These are phyloP conservation scores for Phalaenopsis equestris DNA, from an alignment of 106 monocot species.

Conservation along the genomic window DNA sequence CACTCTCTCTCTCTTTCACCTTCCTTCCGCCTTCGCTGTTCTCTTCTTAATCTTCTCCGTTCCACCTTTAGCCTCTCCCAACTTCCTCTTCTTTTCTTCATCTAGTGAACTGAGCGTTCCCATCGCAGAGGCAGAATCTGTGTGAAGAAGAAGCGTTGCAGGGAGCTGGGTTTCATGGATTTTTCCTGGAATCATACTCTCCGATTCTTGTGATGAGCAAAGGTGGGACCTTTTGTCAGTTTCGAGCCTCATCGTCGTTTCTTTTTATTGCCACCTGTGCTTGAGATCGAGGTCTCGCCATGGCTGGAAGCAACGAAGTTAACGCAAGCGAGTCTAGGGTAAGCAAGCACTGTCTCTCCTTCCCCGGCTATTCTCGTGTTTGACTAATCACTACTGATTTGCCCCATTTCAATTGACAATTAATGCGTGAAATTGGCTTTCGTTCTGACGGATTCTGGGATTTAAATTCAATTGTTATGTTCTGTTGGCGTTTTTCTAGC, in stretches of 20 bases:
- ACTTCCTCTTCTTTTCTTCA: neutral
- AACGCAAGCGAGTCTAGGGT: slow-evolving; percentile 81
- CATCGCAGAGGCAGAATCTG: neutral
- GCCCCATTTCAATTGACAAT: neutral
- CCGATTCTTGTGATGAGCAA: neutral
- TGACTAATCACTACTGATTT: neutral
- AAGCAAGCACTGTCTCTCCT: neutral
- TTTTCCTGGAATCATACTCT: neutral
- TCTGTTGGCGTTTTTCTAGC: neutral
- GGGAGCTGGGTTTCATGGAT: neutral
- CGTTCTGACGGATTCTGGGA: neutral
- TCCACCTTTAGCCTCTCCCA: neutral
- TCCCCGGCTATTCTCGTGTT: neutral
- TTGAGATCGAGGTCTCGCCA: slow-evolving; percentile 14
- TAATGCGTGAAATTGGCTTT: slow-evolving; percentile 3
- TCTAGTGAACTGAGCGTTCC: neutral
- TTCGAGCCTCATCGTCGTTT: neutral
- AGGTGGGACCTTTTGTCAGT: neutral
- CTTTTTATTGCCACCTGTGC: neutral
- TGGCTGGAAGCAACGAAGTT: slow-evolving; percentile 89
- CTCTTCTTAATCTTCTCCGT: neutral
- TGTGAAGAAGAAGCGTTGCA: neutral
- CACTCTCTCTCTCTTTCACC: too few relatives aligned
- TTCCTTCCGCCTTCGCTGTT: neutral
- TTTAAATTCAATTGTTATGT: neutral